These are phyloP conservation scores for Alternaria panax DNA, from an alignment of 2,329 filamentous ascomycete genomes.

Conservation along the genomic window DNA sequence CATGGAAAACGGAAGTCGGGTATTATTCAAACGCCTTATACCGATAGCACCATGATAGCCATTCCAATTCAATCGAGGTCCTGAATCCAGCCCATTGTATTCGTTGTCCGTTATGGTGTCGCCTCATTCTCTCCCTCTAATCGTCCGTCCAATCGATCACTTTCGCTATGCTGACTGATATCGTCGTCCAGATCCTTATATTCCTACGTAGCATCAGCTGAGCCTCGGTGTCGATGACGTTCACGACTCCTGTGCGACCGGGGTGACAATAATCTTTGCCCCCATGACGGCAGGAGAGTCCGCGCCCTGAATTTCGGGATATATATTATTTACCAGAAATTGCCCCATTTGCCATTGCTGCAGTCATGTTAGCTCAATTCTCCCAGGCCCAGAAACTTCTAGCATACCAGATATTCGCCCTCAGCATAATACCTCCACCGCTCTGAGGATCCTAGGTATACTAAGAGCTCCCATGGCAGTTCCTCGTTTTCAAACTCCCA, in stretches of 20 bases:
- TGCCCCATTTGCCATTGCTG: conserved; percentile 22
- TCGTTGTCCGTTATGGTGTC: conserved; percentile 2
- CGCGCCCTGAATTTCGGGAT: conserved; percentile 14
- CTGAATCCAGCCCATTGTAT: conserved; percentile 1
- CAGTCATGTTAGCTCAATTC: neutral
- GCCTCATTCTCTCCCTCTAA: neutral
- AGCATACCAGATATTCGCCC: conserved; percentile 14
- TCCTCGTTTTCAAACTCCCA: conserved; percentile 27
- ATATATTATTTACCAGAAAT: conserved; percentile 20
- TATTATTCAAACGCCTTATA: conserved; percentile 4
- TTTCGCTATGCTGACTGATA: neutral
- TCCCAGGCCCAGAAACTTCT: too few species aligned
- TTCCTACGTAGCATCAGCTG: conserved; percentile 8
- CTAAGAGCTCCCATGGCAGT: conserved; percentile 24
- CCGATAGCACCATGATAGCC: neutral
- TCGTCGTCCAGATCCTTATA: conserved; percentile 2
- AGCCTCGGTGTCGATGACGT: conserved; percentile 4
- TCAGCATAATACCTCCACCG: conserved; percentile 25
- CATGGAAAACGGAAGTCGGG: neutral
- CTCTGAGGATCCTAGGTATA: conserved; percentile 24
- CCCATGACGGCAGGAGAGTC: conserved; percentile 9
- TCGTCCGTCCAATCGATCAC: neutral
- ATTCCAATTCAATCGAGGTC: neutral
- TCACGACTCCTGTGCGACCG: conserved; percentile 1
- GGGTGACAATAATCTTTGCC: conserved; percentile 10